A percentile compares a stretch with the other conserved stretches of the same genome.
phyloP scores from a whole-genome alignment of 768 basidiomycete species.

The Termitomyces sp. region DNA sequence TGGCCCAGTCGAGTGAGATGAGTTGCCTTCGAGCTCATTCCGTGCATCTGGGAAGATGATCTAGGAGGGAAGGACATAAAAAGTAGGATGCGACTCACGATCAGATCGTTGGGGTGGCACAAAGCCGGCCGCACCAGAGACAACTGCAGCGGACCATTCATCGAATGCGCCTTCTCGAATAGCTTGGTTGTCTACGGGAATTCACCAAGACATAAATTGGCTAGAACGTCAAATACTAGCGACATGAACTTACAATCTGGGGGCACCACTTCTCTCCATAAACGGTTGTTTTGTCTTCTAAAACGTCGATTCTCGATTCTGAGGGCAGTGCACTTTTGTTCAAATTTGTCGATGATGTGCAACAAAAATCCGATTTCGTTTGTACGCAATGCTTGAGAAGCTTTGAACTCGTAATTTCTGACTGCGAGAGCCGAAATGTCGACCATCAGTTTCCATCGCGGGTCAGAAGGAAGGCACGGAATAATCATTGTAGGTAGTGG shows the following conservation, averaged over 20 bases:
- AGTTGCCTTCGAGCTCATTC: not conserved
- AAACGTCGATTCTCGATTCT: not conserved
- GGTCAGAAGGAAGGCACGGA: not conserved
- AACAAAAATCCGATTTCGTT: too few relatives aligned
- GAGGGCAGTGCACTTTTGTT: not conserved
- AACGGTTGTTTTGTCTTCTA: not conserved
- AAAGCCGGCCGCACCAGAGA: not conserved
- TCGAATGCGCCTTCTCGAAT: not conserved
- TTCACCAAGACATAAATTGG: not conserved
- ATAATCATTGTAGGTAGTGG: not conserved
- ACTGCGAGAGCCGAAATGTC: not conserved
- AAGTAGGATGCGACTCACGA: not conserved
- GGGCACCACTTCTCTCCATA: not conserved
- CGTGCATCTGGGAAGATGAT: not conserved
- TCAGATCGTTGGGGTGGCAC: not conserved
- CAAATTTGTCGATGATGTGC: too few relatives aligned
- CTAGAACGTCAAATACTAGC: not conserved
- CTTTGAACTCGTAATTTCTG: not conserved
- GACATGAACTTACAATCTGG: not conserved
- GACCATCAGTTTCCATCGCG: not conserved
- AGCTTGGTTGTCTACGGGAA: not conserved
- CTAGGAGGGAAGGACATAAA: not conserved
- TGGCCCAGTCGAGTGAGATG: not conserved
- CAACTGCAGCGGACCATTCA: not conserved
- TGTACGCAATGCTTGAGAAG: too few relatives aligned